These are phyloP conservation scores for Tuber umbilicatum DNA, from an alignment of 495 filamentous ascomycete species.

Conservation along the genomic window DNA sequence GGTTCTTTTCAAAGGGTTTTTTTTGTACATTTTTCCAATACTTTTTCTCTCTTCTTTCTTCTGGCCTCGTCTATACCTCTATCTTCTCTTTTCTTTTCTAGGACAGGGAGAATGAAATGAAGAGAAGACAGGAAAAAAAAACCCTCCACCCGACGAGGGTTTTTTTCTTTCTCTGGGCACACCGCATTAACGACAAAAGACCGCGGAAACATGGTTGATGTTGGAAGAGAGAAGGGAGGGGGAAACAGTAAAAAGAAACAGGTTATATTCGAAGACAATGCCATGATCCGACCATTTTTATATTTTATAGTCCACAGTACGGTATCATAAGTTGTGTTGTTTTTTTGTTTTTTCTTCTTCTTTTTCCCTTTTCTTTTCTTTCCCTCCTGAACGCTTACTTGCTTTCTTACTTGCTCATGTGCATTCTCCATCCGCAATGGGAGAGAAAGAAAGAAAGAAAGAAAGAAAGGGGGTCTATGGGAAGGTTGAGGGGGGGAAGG, in stretches of 20 bases:
- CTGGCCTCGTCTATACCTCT: constrained; percentile 8
- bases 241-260: not conserved
- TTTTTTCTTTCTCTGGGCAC: not conserved
- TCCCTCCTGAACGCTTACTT: not conserved
- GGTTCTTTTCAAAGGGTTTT: constrained; percentile 2
- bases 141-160: not conserved
- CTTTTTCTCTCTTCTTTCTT: constrained; percentile 20
- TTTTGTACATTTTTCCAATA: constrained; percentile 16
- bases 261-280: not conserved
- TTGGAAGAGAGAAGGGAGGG: not conserved
- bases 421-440: not conserved
- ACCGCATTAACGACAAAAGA: not conserved
- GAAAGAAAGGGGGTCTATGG: not conserved
- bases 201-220: not conserved
- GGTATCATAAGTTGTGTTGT: not conserved
- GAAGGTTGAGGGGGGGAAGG: no score
- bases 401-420: not conserved
- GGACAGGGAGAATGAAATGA: not conserved
- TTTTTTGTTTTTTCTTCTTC: not conserved
- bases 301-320: not conserved
- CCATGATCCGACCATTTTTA: not conserved
- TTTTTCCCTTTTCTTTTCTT: not conserved
- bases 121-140: not conserved
- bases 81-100: not conserved
- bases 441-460: not conserved